phyloP scores from a whole-genome alignment of 768 basidiomycete genomes.

The Coprinopsis sp. region DNA sequence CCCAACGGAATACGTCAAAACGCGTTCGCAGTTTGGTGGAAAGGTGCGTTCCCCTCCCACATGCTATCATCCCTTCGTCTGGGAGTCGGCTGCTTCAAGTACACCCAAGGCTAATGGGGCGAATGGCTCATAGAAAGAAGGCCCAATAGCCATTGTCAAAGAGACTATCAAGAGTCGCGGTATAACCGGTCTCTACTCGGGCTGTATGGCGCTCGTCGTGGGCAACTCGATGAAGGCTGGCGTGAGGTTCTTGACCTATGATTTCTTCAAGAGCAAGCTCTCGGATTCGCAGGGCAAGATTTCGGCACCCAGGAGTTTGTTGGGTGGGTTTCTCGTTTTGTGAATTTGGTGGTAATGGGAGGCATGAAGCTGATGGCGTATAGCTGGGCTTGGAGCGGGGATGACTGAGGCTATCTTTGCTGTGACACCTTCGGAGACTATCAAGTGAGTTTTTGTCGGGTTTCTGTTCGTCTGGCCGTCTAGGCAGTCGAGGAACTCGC shows the following conservation, averaged over 20 bases:
- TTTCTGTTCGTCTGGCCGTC: too few relatives aligned
- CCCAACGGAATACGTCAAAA: constrained; percentile 91
- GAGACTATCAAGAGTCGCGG: constrained; percentile 75
- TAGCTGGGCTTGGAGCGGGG: constrained; percentile 82
- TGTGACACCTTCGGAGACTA: constrained; percentile 96
- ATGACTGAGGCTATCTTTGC: constrained; percentile 91
- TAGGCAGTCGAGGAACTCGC: too few relatives aligned
- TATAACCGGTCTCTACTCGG: constrained; percentile 84
- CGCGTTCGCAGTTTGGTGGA: constrained; percentile 86
- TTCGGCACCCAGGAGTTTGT: constrained; percentile 75
- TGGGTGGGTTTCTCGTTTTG: constrained; percentile 43
- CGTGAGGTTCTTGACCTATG: constrained; percentile 93
- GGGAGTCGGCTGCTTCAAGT: not conserved
- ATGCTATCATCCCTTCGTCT: too few relatives aligned
- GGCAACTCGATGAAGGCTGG: constrained; percentile 95
- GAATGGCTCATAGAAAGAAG: constrained; percentile 39
- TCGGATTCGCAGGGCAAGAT: constrained; percentile 92
- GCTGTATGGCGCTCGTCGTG: constrained; percentile 82
- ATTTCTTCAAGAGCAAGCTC: constrained; percentile 80
- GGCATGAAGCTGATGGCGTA: not conserved
- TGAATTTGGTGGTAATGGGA: not conserved
- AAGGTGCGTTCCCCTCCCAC: constrained; percentile 51
- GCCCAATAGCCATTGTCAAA: constrained; percentile 68
- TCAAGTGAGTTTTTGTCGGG: constrained; percentile 71
- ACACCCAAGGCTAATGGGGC: not conserved